Base-by-base conservation (phyloP, 768 basidiomycete species). In the Artomyces pyxidatus region DNA sequence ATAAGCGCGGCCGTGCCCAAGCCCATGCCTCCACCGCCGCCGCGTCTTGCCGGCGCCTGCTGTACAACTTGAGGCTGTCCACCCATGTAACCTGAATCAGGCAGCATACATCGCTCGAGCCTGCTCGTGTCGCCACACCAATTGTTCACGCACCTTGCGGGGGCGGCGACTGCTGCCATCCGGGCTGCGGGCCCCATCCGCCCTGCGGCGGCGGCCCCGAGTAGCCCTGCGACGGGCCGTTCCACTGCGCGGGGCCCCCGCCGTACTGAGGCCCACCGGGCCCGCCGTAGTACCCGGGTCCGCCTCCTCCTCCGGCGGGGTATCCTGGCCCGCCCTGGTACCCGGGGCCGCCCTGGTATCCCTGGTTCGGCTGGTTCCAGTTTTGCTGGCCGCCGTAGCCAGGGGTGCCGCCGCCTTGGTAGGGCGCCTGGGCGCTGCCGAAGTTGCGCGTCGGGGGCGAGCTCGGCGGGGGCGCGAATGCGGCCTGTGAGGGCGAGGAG, bases 371-470 rank as follows among this genome's bases (percentile, higher is more conserved):
- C 32, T 42, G 44, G 46, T 50, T n/a, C n/a, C n/a, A 57, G 4
- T 47, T n/a, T 26, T 22, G 41, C 29, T 17, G 46, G 6, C 23
- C 4, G 37, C n/a, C 26, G 14, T 54, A 58, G 6, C 53, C 56
- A 14, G 51, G 49, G n/a, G 27, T 29, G 5, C 37, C 49, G 43
- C 55, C 50, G 4, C 51, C 60, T 12, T 57, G 54, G 22, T 69
- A 68, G 3, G 67, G 67, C 16, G 64, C 56, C 39, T 64, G 65
- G 56, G 66, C 64, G 21, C 61, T 52, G 3, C 58, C 50, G 16
- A 63, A 65, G 22, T 62, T 58, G 4, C 62, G 58, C 8, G 65
- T 65, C 1, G 78, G 74, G 0, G 82, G 81, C 8, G 76, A 68
- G 17, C 73, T 71, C 0, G 55, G 37, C 0, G 74, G 70, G 12